Conservation (phyloP, 176 grass and related monocot genomes). For the Raddia distichophylla region DNA sequence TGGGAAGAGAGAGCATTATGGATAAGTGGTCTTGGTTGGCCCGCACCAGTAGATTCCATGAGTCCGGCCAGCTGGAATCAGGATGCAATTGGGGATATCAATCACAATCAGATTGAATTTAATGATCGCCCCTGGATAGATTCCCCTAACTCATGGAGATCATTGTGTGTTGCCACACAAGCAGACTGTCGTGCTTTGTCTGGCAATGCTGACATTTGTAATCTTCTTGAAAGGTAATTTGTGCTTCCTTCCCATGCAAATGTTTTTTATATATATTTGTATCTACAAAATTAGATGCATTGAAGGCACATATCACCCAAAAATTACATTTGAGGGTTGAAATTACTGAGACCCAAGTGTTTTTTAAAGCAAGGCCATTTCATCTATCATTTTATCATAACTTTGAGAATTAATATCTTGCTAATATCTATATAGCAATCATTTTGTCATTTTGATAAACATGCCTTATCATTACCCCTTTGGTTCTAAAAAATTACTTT, state of each 20-base stretch:
- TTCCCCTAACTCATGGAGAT: conserved; percentile 83
- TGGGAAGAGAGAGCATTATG: conserved; percentile 94
- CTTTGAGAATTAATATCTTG: conserved; percentile 11
- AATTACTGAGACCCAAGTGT: conserved; percentile 20
- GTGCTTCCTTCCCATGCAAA: not conserved
- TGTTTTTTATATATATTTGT: conserved; percentile 15
- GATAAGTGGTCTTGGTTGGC: conserved; percentile 75
- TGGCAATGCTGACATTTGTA: conserved; percentile 74
- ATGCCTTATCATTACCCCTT: not conserved
- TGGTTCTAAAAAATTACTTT: conserved; percentile 6
- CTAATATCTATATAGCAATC: not conserved
- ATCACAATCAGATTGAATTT: conserved; percentile 45
- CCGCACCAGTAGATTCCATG: conserved; percentile 61
- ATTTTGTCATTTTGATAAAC: conserved; percentile 24
- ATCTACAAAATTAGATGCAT: conserved; percentile 34
- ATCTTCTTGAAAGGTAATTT: conserved; percentile 84
- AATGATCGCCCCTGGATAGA: conserved; percentile 73
- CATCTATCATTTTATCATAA: conserved; percentile 4
- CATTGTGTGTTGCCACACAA: conserved; percentile 48
- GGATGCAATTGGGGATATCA: conserved; percentile 58
- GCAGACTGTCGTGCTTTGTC: conserved; percentile 52
- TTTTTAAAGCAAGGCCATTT: conserved; percentile 20
- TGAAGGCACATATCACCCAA: not conserved
- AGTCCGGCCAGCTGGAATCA: conserved; percentile 66
- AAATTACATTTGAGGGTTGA: not conserved